Conservation (phyloP, 2,329 filamentous ascomycete species). For the Aspergillus felis region DNA sequence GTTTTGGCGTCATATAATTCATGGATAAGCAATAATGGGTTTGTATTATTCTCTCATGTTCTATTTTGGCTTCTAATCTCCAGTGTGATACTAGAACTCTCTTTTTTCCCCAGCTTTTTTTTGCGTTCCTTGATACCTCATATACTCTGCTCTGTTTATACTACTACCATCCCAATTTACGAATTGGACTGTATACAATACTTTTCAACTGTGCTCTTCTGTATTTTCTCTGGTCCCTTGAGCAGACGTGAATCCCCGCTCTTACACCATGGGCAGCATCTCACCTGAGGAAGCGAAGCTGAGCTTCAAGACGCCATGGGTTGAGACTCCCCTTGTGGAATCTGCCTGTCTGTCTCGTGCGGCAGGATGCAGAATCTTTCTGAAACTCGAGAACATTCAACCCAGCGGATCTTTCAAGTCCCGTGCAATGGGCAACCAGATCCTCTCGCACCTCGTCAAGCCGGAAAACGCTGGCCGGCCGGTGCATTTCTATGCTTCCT, state of each 20-base stretch:
- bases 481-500: conserved; percentile 73
- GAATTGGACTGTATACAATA: neutral
- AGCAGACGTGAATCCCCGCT: neutral
- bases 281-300: conserved; percentile 22
- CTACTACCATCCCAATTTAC: neutral
- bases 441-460: conserved; percentile 50
- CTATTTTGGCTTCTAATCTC: conserved; percentile 1
- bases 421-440: conserved; percentile 67
- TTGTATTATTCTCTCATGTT: conserved; percentile 10
- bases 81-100: neutral
- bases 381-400: conserved; percentile 82
- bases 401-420: conserved; percentile 86
- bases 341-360: conserved; percentile 63
- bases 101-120: neutral
- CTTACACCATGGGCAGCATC: conserved; percentile 35
- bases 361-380: conserved; percentile 74
- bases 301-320: conserved; percentile 54
- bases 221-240: neutral
- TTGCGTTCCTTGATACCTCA: neutral
- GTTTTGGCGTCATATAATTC: conserved; percentile 22
- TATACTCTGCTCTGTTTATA: neutral
- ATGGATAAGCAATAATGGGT: conserved; percentile 10
- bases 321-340: conserved; percentile 66
- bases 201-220: neutral
- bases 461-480: conserved; percentile 40